These are phyloP conservation scores for Sporisorium scitamineum DNA, from an alignment of 1,284 basidiomycete genomes.

Conservation along the genomic window DNA sequence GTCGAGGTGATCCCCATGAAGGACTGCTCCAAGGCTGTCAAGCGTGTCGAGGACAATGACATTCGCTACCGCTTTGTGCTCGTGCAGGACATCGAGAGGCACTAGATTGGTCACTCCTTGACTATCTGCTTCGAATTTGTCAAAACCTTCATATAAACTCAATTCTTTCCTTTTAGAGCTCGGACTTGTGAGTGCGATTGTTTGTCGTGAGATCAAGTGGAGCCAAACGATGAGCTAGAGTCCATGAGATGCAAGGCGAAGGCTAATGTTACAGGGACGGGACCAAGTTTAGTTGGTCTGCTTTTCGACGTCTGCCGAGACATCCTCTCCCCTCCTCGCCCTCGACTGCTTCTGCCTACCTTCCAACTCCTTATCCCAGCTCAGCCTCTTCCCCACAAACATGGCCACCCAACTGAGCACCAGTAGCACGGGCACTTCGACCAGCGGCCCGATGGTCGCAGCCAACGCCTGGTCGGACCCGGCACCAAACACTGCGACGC, in stretches of 20 bases:
- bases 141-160: neutral
- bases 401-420: slow-evolving; percentile 79
- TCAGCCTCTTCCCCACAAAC: slow-evolving; percentile 70
- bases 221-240: neutral
- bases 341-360: slow-evolving; percentile 6
- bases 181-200: no score
- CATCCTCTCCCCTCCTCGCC: slow-evolving; percentile 1
- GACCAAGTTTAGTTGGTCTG: neutral
- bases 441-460: slow-evolving; percentile 60
- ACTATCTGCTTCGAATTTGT: neutral
- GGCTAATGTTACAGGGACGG: neutral
- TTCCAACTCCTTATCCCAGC: slow-evolving; percentile 40
- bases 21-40: slow-evolving; percentile 74
- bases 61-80: slow-evolving; percentile 66
- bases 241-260: neutral
- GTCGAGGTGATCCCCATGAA: slow-evolving; percentile 75
- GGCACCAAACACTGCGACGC: slow-evolving; percentile 77
- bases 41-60: slow-evolving; percentile 74
- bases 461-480: slow-evolving; percentile 53
- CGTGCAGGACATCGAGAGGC: slow-evolving; percentile 56
- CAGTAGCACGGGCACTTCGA: slow-evolving; percentile 77
- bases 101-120: slow-evolving; percentile 12
- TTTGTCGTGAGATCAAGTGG: neutral
- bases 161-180: neutral
- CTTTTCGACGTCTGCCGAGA: slow-evolving; percentile 24